Base-by-base conservation (phyloP, 805 yeast species). In the Clavispora vitiphila region DNA sequence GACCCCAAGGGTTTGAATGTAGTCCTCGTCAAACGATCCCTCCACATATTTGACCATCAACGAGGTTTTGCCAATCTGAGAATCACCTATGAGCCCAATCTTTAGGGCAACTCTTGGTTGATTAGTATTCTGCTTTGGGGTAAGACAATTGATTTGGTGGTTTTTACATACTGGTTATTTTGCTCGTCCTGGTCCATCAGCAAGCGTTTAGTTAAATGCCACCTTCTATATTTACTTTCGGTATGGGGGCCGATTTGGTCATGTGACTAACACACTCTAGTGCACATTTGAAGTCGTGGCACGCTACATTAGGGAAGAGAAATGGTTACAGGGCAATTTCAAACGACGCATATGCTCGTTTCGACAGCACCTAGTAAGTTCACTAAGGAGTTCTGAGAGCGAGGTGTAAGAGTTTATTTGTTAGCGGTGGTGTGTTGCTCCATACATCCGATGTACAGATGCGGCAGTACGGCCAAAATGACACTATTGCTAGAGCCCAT, bases 31-130 rank as follows among this genome's bases (percentile, higher is more conserved):
- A 60, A 86, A 91, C 25, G 86, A 79, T 41, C 95, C 95, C 57
- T 91, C 96, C n/a, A 91, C 96, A 59, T 90, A 91, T 58, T 91
- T 89, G 19, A 90, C 96, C 98, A 91, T 90, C 44, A 91, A 66
- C 5, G 97, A 87, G 0, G 99, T 91, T 58, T 91, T 91, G 5
- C 99, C 99, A 5, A 90, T 89, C 56, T 88, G 95, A 2, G 96
- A 95, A 62, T 91, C 98, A 5, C 99, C 99, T 38, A 91, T 79
- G 36, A 91, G 77, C 3, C 97, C 98, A 15, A 91, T 89, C 55
- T 91, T 93, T 37, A 91, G 66, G 1, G 86, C 79, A 22, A 82
- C 85, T 44, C 74, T 69, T 47, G 12, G 1, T 12, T 5, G 26
- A 54, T 61, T 61, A 57, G 63, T 61, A 45, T 8, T 31, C 26